Conservation (phyloP, 2,329 filamentous ascomycete genomes). For the Biscogniauxia marginata region DNA sequence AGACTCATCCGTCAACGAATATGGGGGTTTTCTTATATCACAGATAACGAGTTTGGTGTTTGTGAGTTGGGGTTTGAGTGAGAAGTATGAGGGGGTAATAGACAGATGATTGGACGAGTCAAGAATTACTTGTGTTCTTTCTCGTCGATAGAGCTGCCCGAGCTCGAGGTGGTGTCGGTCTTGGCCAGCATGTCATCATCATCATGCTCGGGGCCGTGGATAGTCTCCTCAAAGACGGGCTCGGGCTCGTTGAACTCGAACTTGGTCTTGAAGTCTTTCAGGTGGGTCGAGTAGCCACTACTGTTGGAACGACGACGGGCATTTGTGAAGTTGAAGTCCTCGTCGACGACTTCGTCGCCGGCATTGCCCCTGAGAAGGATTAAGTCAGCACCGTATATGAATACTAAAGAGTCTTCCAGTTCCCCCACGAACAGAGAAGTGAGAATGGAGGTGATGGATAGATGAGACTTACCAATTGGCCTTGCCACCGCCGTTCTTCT, state of each 20-base stretch:
- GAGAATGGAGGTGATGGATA: too few species aligned
- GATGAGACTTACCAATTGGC: slow-evolving; percentile 77
- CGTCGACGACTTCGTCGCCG: slow-evolving; percentile 82
- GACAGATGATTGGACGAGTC: not conserved
- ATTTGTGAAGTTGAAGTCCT: slow-evolving; percentile 80
- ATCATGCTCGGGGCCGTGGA: slow-evolving; percentile 67
- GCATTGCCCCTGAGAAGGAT: slow-evolving; percentile 67
- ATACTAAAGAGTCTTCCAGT: too few species aligned
- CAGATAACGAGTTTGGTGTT: not conserved
- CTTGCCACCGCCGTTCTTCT: slow-evolving; percentile 93
- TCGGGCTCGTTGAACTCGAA: slow-evolving; percentile 89
- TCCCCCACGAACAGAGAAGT: too few species aligned
- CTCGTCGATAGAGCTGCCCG: slow-evolving; percentile 58
- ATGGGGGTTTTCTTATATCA: slow-evolving; percentile 2
- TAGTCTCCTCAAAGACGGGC: slow-evolving; percentile 84
- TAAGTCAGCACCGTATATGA: slow-evolving; percentile 18
- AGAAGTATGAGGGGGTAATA: not conserved
- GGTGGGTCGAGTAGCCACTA: slow-evolving; percentile 67
- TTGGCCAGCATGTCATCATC: slow-evolving; percentile 58
- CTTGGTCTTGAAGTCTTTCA: slow-evolving; percentile 90
- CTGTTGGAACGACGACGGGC: slow-evolving; percentile 91
- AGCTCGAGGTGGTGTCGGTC: slow-evolving; percentile 59
- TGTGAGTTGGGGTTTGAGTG: not conserved
- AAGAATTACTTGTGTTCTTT: slow-evolving; percentile 29
- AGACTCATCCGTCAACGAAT: not conserved